phyloP scores from a whole-genome alignment of 768 basidiomycete genomes.

The Boletus reticuloceps region DNA sequence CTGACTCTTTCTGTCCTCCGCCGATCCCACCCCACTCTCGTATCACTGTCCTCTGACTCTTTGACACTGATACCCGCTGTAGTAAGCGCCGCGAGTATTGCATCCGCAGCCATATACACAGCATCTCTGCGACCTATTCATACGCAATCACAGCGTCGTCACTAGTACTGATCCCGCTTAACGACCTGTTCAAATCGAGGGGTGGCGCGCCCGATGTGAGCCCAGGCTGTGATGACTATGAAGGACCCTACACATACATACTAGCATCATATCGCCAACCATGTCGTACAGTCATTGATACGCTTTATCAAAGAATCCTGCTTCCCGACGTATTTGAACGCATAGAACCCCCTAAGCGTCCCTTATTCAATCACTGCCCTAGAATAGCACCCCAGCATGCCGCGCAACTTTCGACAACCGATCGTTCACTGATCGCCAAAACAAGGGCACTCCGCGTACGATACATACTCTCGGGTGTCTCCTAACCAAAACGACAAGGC shows the following conservation, averaged over 20 bases:
- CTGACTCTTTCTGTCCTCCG: neutral
- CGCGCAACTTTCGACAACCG: slow-evolving; percentile 52
- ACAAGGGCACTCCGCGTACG: slow-evolving; percentile 46
- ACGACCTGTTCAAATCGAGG: neutral
- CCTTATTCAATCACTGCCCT: neutral
- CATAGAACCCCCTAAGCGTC: neutral
- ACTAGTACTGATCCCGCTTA: neutral
- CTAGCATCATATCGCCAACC: no score
- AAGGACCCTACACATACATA: neutral
- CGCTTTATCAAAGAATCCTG: neutral
- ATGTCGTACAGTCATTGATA: no score
- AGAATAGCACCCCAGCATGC: slow-evolving; percentile 39
- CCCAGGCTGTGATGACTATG: neutral
- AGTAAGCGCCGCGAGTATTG: no score
- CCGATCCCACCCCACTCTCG: neutral
- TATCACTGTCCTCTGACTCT: no score
- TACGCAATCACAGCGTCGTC: neutral
- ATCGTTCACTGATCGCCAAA: slow-evolving; percentile 47
- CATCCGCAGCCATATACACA: no score
- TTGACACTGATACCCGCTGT: no score
- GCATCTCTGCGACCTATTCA: neutral
- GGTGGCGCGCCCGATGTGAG: neutral
- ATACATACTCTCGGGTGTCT: slow-evolving; percentile 32
- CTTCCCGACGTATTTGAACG: neutral
- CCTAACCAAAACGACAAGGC: slow-evolving; percentile 26